Evolutionary conservation across 495 filamentous ascomycete species (phyloP).

Genomic region (Delitschia confertaspora): DNA sequence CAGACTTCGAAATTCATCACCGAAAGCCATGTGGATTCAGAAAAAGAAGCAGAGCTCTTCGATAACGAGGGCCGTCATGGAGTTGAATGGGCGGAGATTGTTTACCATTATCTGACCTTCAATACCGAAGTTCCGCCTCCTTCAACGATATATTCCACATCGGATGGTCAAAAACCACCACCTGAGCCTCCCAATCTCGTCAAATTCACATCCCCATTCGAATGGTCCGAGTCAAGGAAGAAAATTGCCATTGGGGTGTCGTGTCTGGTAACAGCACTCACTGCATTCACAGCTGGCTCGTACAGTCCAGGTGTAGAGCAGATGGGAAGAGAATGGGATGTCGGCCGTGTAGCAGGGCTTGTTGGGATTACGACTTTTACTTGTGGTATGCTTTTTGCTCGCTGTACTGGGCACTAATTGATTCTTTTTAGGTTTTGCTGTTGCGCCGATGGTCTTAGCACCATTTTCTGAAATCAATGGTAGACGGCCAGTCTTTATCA

Average conservation of each 20-base stretch:
- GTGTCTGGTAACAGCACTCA: slow-evolving; percentile 64
- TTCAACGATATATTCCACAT: slow-evolving; percentile 36
- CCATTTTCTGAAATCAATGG: slow-evolving; percentile 84
- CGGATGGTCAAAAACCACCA: slow-evolving; percentile 36
- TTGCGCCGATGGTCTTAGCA: slow-evolving; percentile 84
- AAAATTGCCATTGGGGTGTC: slow-evolving; percentile 63
- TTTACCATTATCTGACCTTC: slow-evolving; percentile 64
- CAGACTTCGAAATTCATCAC: too few species aligned
- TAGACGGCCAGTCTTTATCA: slow-evolving; percentile 69
- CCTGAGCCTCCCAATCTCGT: slow-evolving; percentile 55
- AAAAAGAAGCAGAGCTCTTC: too few species aligned
- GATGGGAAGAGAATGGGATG: slow-evolving; percentile 53
- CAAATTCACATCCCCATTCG: slow-evolving; percentile 60
- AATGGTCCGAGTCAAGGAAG: slow-evolving; percentile 64
- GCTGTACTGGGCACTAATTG: background rate
- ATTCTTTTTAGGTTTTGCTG: slow-evolving; percentile 54
- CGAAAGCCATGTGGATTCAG: too few species aligned
- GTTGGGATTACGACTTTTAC: slow-evolving; percentile 81
- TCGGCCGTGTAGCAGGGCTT: slow-evolving; percentile 56
- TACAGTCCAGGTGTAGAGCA: slow-evolving; percentile 60
- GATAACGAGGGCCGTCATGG: too few species aligned
- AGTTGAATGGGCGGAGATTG: too few species aligned
- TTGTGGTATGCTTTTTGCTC: slow-evolving; percentile 19
- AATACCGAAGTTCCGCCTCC: slow-evolving; percentile 57
- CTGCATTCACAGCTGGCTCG: slow-evolving; percentile 74